Evolutionary conservation across 345 rosid genomes (phyloP), one percentile per base, ranked within the genome.

Genomic region (Ceriops decandra): DNA sequence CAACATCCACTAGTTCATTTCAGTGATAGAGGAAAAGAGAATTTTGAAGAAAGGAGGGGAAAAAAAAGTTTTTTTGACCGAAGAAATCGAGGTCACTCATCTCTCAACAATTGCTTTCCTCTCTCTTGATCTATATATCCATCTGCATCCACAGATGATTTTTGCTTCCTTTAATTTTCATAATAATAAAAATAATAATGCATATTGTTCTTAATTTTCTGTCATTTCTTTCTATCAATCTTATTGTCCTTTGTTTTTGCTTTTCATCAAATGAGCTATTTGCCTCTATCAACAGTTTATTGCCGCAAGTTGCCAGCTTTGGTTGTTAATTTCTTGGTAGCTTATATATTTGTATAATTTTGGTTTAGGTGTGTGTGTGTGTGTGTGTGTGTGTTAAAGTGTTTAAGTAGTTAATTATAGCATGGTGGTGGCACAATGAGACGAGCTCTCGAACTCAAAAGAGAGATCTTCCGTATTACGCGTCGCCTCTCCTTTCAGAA

Each of bases 41-140:
- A 31, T n/a, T 28, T 13, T 19, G 27, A 61, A 35, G 59, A 68
- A 76, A 60, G 56, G 66, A 65, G 49, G 10, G 10, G 7, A 7
- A 33, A 33, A 33, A 3, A 72, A 68, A 72, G 81, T 84, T 85
- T 82, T 79, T 82, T 85, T 82, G 85, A 85, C 85, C 73, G 51
- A 72, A 69, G 74, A 72, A 77, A 76, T 60, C 73, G 68, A 83
- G 69, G 81, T 63, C 79, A 74, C 67, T 16, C 59, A 51, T 64
- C 77, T 62, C 33, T 60, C 57, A 58, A 59, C 56, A 67, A 22
- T 20, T 67, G 16, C 17, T 16, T 26, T 26, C 17, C 49, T 42
- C 49, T 42, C 49, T 13, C 49, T 13, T 13, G 5, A 5, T 35
- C 60, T 6, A 51, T 8, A 31, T 16, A 9, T 1, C 36, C 46